Base-by-base conservation (phyloP, 2,329 filamentous ascomycete genomes). In the Leptosphaerulina australis region DNA sequence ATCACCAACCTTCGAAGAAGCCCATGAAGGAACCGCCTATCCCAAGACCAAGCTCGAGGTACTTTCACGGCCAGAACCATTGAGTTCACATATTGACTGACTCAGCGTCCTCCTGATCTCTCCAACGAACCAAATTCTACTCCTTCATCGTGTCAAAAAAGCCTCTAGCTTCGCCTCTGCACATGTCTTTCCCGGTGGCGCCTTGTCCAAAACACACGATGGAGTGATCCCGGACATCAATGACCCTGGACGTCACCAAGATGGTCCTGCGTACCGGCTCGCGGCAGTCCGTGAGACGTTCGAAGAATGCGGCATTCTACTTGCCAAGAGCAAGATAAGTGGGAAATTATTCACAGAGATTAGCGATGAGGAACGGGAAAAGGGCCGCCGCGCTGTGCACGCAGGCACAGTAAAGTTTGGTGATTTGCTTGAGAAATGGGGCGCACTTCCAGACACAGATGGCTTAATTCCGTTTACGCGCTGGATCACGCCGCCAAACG, bases 141-240 rank as follows among this genome's bases (percentile, higher is more conserved):
- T 97, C 14, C 84, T 97, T 7, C 91, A 91, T 71, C 87, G 94
- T 55, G 90, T 96, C 2, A 82, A 87, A 58, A 91, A 88, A 1
- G 94, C 90, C 0, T 85, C 83, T 1, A 88, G 91, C 2, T 97
- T 97, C 67, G 84, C 93, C 3, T 93, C 90, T 0, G 94, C 93
- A 0, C 91, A 97, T 68, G 94, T 99, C 53, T 99, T 99, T 61
- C 93, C 94, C 0, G 94, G 94, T 25, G 94, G 94, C 5, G 91
- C 91, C 63, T 80, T 96, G 17, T 88, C 91, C 10, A 73, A 83
- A 0, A 82, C 83, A 15, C 90, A 96, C 64, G 93, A 97, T 62
- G 91, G 89, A 24, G 62, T 71, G 15, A 76, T 80, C 10, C 79
- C 83, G 0, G 72, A 74, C 0, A 66, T 73, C 0, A 79, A 79